phyloP scores from a whole-genome alignment of 306 rosid genomes.

The Rosa chinensis region DNA sequence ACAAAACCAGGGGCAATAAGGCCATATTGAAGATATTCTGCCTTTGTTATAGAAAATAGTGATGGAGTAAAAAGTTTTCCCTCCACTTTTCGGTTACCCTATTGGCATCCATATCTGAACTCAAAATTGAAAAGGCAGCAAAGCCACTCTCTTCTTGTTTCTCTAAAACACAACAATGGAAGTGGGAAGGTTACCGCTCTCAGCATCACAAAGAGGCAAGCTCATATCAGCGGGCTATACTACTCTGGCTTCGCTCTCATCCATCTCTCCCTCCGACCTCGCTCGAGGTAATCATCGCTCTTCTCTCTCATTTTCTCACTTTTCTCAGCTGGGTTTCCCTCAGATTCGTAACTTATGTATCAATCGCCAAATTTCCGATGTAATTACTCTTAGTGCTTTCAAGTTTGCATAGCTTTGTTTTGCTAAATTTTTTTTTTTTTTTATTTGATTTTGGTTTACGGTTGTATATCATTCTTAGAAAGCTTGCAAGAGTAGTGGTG shows the following conservation, averaged over 20 bases:
- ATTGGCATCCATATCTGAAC: too few relatives aligned
- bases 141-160: too few relatives aligned
- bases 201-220: conserved; percentile 76
- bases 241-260: conserved; percentile 51
- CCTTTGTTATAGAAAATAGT: neutral
- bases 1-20: neutral
- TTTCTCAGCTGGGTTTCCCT: neutral
- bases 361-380: conserved; percentile 15
- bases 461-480: neutral
- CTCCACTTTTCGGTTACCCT: neutral
- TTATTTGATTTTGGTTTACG: neutral
- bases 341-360: neutral
- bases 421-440: too few relatives aligned
- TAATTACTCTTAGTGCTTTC: neutral
- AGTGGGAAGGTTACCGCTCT: conserved; percentile 73
- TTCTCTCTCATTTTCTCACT: neutral
- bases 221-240: conserved; percentile 77
- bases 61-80: neutral
- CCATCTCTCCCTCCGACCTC: conserved; percentile 50
- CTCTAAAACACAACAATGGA: conserved; percentile 42
- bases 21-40: too few relatives aligned
- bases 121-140: neutral
- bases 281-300: conserved; percentile 54
- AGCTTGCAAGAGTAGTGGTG: neutral
- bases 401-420: too few relatives aligned